A percentile compares a stretch with the other conserved stretches of the same genome.
phyloP scores from a whole-genome alignment of 2,329 filamentous ascomycete species.

The Neurospora crassa region DNA sequence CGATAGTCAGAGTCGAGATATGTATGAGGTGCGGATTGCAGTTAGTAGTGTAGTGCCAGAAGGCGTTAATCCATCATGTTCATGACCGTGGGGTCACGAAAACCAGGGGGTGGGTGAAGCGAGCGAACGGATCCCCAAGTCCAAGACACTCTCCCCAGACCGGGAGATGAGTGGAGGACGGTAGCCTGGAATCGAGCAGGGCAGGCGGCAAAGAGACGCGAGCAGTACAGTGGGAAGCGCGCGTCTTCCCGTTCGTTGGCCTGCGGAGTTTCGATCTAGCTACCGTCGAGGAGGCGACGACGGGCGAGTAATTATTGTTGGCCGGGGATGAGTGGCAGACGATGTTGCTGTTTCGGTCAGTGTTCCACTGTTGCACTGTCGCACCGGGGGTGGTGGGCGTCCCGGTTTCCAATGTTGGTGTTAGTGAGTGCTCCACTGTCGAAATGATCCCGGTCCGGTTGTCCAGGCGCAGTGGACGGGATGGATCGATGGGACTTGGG shows the following conservation, averaged over 20 bases:
- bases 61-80: conserved; percentile 3
- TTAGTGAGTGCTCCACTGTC: background rate
- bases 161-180: conserved; percentile 19
- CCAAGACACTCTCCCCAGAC: conserved; percentile 14
- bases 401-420: background rate
- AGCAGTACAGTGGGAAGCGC: conserved; percentile 18
- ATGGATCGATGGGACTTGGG: background rate
- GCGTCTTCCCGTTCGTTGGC: conserved; percentile 14
- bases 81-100: conserved; percentile 12
- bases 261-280: background rate
- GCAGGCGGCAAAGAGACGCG: conserved; percentile 21
- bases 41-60: conserved; percentile 10
- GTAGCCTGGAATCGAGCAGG: conserved; percentile 10
- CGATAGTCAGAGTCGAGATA: background rate
- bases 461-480: background rate
- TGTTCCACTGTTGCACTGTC: background rate
- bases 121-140: conserved; percentile 5
- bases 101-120: conserved; percentile 6
- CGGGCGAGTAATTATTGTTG: background rate
- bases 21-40: conserved; percentile 3
- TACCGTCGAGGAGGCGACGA: background rate
- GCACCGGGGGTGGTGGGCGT: background rate
- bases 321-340: background rate
- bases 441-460: background rate
- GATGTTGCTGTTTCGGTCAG: background rate